A percentile compares a stretch with the other conserved stretches of the same genome.
Conservation (phyloP, 805 yeast species). For the Candida silvicultrix region DNA sequence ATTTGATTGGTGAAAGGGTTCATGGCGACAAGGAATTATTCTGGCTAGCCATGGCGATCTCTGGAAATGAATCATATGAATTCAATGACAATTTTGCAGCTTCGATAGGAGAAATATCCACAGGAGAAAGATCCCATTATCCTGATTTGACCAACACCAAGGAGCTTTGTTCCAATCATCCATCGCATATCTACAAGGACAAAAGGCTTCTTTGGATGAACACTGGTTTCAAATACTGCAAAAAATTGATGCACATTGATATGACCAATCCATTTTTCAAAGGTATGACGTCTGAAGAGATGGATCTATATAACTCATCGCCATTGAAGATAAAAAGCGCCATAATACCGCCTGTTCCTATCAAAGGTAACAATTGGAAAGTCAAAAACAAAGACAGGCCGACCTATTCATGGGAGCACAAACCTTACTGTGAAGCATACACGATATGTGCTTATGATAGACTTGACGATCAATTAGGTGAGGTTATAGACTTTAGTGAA, state of each 20-base stretch:
- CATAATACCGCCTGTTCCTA: slow-evolving; percentile 42
- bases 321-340: slow-evolving; percentile 35
- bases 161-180: slow-evolving; percentile 50
- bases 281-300: slow-evolving; percentile 7
- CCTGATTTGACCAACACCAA: neutral
- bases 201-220: slow-evolving; percentile 46
- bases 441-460: slow-evolving; percentile 52
- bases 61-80: slow-evolving; percentile 21
- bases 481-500: slow-evolving; percentile 4
- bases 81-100: slow-evolving; percentile 26
- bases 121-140: slow-evolving; percentile 4
- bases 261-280: slow-evolving; percentile 6
- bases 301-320: slow-evolving; percentile 25
- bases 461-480: slow-evolving; percentile 17
- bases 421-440: slow-evolving; percentile 41
- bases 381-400: neutral
- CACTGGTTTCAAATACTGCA: slow-evolving; percentile 45
- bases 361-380: slow-evolving; percentile 14
- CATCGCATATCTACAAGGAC: slow-evolving; percentile 47
- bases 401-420: slow-evolving; percentile 34
- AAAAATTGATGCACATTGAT: slow-evolving; percentile 19
- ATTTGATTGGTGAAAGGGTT: slow-evolving; percentile 35
- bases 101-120: slow-evolving; percentile 23
- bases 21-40: slow-evolving; percentile 80
- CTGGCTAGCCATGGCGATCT: slow-evolving; percentile 45